Percentiles rank a stretch among this genome's conserved stretches.
Conservation (phyloP, 2,329 filamentous ascomycete species). For the Alternaria consortialis region DNA sequence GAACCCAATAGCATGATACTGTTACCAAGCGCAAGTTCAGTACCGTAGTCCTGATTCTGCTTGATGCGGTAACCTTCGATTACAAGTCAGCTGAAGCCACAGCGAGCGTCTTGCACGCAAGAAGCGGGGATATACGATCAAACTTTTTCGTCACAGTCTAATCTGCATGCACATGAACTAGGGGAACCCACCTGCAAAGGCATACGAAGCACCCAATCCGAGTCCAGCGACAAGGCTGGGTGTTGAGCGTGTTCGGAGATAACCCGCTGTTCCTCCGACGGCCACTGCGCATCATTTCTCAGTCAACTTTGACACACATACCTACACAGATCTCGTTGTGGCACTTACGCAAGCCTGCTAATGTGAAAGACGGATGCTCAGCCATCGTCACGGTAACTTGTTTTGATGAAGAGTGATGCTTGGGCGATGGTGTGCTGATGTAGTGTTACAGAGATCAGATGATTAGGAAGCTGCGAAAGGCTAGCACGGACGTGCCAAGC, state of each 20-base stretch:
- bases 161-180: too few relatives aligned
- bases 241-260: conserved; percentile 38
- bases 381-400: conserved; percentile 24
- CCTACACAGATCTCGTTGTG: neutral
- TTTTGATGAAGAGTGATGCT: conserved; percentile 4
- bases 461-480: neutral
- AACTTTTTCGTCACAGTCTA: too few relatives aligned
- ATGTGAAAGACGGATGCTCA: conserved; percentile 42
- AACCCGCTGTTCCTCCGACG: conserved; percentile 41
- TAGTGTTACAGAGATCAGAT: too few relatives aligned
- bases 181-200: conserved; percentile 31
- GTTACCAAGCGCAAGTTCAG: conserved; percentile 40
- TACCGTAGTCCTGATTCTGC: conserved; percentile 41
- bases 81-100: neutral
- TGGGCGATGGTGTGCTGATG: neutral
- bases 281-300: conserved; percentile 24
- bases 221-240: conserved; percentile 40
- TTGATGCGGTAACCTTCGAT: conserved; percentile 38
- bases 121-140: too few relatives aligned
- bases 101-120: neutral
- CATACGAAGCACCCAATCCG: conserved; percentile 37
- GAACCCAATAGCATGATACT: conserved; percentile 36
- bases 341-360: conserved; percentile 37
- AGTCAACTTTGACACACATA: conserved; percentile 6
- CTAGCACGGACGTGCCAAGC: conserved; percentile 12